A percentile compares a stretch with the other conserved stretches of the same genome.
Conservation (phyloP, 2,329 filamentous ascomycete genomes). For the Penicillium vulpinum region DNA sequence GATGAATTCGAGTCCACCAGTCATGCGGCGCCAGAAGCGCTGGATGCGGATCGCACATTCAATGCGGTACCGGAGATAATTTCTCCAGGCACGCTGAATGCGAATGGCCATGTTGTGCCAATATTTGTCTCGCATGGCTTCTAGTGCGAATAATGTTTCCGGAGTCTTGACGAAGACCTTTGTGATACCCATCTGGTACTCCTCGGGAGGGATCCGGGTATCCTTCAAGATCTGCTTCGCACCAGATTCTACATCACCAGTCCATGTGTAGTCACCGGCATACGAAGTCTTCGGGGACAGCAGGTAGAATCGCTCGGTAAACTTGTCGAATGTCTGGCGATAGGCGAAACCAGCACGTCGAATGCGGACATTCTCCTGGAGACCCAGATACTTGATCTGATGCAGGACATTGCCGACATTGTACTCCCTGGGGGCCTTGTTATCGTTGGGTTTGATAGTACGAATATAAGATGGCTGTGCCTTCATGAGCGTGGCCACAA, state of each 20-base stretch:
- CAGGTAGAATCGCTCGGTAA: conserved; percentile 95
- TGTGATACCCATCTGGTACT: conserved; percentile 94
- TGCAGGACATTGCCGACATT: conserved; percentile 90
- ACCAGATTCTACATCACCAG: conserved; percentile 80
- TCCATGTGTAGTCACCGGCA: conserved; percentile 96
- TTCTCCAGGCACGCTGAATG: conserved; percentile 96
- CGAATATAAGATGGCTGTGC: conserved; percentile 96
- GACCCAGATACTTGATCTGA: conserved; percentile 97
- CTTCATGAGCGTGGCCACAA: conserved; percentile 95
- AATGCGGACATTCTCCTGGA: conserved; percentile 99
- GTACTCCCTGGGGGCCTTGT: conserved; percentile 93
- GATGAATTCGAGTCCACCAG: conserved; percentile 83
- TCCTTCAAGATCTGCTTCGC: conserved; percentile 93
- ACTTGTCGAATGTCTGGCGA: conserved; percentile 95
- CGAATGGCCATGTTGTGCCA: conserved; percentile 99
- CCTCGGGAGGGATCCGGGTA: conserved; percentile 89
- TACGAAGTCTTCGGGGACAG: conserved; percentile 93
- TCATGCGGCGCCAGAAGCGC: conserved; percentile 91
- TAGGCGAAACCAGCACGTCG: conserved; percentile 95
- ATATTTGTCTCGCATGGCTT: conserved; percentile 96
- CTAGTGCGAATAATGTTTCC: conserved; percentile 91
- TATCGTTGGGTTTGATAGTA: conserved; percentile 99
- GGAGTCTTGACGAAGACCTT: conserved; percentile 99
- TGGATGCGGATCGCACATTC: conserved; percentile 95
- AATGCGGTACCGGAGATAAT: conserved; percentile 86